phyloP scores from a whole-genome alignment of 805 yeast species.

The Suhomyces sp. region DNA sequence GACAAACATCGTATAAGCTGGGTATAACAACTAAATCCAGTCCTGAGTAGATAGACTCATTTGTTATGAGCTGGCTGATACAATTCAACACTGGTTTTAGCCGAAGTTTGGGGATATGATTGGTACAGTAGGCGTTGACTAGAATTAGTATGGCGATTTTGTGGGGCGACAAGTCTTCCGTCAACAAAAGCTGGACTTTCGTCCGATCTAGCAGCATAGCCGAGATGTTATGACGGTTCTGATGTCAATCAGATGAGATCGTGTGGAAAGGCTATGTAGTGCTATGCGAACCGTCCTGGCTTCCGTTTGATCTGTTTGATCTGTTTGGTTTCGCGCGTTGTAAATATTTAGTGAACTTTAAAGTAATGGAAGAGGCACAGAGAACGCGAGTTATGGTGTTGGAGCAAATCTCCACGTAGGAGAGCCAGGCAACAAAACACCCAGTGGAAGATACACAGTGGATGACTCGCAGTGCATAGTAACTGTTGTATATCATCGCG shows the following conservation, averaged over 20 bases:
- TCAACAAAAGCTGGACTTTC: slow-evolving; percentile 22
- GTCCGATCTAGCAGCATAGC: neutral
- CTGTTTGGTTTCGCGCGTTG: neutral
- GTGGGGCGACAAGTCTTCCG: slow-evolving; percentile 51
- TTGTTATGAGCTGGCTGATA: slow-evolving; percentile 43
- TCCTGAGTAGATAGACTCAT: slow-evolving; percentile 25
- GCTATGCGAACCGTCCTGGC: neutral
- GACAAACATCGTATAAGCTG: slow-evolving; percentile 26
- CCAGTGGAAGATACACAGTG: no score
- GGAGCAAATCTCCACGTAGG: no score
- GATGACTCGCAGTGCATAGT: no score
- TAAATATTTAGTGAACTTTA: no score
- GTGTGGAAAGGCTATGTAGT: neutral
- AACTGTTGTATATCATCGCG: no score
- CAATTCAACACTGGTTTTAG: slow-evolving; percentile 39
- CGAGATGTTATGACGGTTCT: neutral
- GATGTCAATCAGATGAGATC: neutral
- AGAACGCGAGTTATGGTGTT: neutral
- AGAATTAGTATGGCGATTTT: slow-evolving; percentile 50
- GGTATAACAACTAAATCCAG: slow-evolving; percentile 28
- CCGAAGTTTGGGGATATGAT: slow-evolving; percentile 23
- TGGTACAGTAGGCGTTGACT: slow-evolving; percentile 38
- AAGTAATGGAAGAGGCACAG: neutral
- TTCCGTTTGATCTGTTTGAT: neutral
- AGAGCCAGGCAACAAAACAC: no score